Percentiles rank a stretch among this genome's conserved stretches.
Conservation (phyloP, 805 yeast genomes). For the Nakazawaea ishiwadae region DNA sequence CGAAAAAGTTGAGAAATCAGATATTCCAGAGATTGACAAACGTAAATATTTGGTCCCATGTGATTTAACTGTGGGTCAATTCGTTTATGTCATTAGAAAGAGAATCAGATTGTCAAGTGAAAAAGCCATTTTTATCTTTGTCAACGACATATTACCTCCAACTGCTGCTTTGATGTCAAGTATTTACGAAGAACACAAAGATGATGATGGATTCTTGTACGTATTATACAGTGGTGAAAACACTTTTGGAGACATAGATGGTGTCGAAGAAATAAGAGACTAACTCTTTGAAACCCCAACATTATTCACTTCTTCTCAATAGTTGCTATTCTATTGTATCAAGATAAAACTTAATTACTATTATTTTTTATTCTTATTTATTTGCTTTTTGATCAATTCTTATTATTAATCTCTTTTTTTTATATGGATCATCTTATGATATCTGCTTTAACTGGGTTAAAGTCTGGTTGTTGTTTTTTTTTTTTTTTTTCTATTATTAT, state of each 20-base stretch:
- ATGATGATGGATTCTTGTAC: constrained; percentile 95
- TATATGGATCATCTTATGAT: not conserved
- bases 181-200: constrained; percentile 94
- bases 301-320: too few species aligned
- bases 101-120: constrained; percentile 94
- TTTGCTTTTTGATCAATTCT: constrained; percentile 1
- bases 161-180: constrained; percentile 96
- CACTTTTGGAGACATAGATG: constrained; percentile 68
- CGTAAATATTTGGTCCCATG: constrained; percentile 95
- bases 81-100: constrained; percentile 95
- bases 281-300: not conserved
- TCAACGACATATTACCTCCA: constrained; percentile 95
- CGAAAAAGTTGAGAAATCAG: constrained; percentile 95
- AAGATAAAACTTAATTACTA: too few species aligned
- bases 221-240: constrained; percentile 96
- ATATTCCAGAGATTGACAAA: constrained; percentile 94
- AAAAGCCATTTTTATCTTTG: constrained; percentile 96
- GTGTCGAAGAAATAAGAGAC: constrained; percentile 21
- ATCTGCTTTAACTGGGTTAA: constrained; percentile 6
- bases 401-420: not conserved
- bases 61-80: constrained; percentile 95
- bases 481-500: not conserved
- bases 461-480: not conserved
- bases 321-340: too few species aligned
- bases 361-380: constrained; percentile 3